Conservation (phyloP, 164 flowering plant genomes). For the Stephania cephalantha region DNA sequence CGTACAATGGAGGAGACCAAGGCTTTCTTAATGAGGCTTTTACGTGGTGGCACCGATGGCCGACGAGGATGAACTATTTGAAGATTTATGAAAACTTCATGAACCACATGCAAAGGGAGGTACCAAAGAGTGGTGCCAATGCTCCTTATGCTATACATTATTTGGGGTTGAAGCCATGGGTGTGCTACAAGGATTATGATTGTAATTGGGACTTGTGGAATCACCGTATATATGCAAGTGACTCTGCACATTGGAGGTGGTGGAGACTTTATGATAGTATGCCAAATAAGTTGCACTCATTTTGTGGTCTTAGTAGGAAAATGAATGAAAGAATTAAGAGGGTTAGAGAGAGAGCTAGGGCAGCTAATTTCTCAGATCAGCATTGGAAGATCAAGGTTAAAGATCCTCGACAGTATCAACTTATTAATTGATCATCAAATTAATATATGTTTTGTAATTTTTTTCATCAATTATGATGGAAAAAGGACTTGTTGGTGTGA, state of each 20-base stretch:
- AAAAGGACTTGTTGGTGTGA: no score
- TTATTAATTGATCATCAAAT: no score
- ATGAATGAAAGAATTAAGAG: slow-evolving; percentile 28
- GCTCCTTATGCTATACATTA: slow-evolving; percentile 44
- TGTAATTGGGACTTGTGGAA: slow-evolving; percentile 64
- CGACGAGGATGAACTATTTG: slow-evolving; percentile 35
- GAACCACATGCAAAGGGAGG: not conserved
- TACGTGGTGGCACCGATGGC: slow-evolving; percentile 84
- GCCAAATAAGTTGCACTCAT: slow-evolving; percentile 36
- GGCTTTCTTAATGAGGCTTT: slow-evolving; percentile 77
- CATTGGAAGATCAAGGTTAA: slow-evolving; percentile 56
- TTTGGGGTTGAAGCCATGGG: slow-evolving; percentile 84
- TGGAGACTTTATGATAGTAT: slow-evolving; percentile 59
- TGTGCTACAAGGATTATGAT: slow-evolving; percentile 76
- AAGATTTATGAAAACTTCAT: slow-evolving; percentile 18
- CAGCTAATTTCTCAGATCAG: slow-evolving; percentile 26
- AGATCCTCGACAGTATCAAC: slow-evolving; percentile 38
- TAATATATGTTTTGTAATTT: no score
- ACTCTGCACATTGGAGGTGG: slow-evolving; percentile 55
- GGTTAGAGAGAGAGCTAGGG: slow-evolving; percentile 35
- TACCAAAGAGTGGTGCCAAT: slow-evolving; percentile 12
- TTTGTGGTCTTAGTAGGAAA: slow-evolving; percentile 35
- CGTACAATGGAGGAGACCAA: slow-evolving; percentile 86
- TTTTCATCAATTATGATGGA: no score
- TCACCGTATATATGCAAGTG: slow-evolving; percentile 47